Evolutionary conservation across 768 basidiomycete genomes (phyloP).

Genomic region (Boletus speciosus): DNA sequence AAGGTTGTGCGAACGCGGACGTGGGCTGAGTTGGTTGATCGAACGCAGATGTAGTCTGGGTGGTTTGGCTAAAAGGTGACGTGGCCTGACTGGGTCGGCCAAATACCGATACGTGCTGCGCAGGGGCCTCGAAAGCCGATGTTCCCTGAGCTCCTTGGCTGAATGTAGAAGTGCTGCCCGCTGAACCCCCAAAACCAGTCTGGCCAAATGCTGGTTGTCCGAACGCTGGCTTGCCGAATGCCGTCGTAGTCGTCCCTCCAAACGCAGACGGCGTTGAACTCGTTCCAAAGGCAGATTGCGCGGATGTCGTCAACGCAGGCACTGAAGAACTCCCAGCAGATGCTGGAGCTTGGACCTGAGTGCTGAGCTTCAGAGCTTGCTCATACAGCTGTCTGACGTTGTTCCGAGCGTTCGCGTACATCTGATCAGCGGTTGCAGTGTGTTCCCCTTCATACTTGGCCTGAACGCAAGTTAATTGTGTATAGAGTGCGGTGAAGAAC

Average conservation of each 20-base stretch:
- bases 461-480: constrained; percentile 27
- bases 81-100: constrained; percentile 34
- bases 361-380: constrained; percentile 47
- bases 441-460: constrained; percentile 56
- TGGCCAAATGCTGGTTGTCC: constrained; percentile 41
- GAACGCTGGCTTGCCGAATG: constrained; percentile 31
- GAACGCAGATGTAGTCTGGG: constrained; percentile 27
- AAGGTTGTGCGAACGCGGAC: constrained; percentile 25
- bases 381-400: constrained; percentile 52
- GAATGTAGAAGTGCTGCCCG: constrained; percentile 21
- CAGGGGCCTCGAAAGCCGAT: constrained; percentile 35
- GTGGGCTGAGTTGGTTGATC: constrained; percentile 32
- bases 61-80: constrained; percentile 38
- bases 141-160: constrained; percentile 27
- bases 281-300: constrained; percentile 40
- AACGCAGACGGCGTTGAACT: constrained; percentile 29
- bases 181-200: constrained; percentile 25
- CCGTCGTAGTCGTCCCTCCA: constrained; percentile 26
- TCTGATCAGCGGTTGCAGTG: constrained; percentile 51
- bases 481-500: background rate
- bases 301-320: constrained; percentile 25
- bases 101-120: constrained; percentile 35
- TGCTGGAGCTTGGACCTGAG: constrained; percentile 12
- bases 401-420: constrained; percentile 43
- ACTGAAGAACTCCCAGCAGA: constrained; percentile 10